These are phyloP conservation scores for Macaranga tanarius DNA, from an alignment of 441 rosid genomes.

Conservation along the genomic window DNA sequence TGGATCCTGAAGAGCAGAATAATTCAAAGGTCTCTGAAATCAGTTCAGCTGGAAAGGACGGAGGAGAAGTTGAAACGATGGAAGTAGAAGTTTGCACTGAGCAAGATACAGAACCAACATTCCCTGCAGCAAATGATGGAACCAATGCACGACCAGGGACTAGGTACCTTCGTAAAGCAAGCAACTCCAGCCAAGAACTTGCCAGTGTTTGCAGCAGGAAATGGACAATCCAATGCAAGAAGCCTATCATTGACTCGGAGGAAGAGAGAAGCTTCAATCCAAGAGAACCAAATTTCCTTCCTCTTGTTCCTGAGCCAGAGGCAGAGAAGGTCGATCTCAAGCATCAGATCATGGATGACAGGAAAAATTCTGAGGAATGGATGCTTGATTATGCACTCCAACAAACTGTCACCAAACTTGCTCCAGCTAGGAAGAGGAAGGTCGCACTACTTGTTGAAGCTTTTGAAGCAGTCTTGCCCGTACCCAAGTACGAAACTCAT, in stretches of 20 bases:
- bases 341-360: slow-evolving; percentile 58
- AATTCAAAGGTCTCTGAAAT: slow-evolving; percentile 13
- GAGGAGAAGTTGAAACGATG: slow-evolving; percentile 27
- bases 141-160: slow-evolving; percentile 9
- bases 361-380: slow-evolving; percentile 78
- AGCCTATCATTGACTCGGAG: slow-evolving; percentile 29
- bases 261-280: slow-evolving; percentile 61
- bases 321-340: slow-evolving; percentile 59
- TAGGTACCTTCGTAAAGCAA: slow-evolving; percentile 24
- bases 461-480: slow-evolving; percentile 66
- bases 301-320: slow-evolving; percentile 54
- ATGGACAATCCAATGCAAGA: slow-evolving; percentile 47
- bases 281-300: slow-evolving; percentile 75
- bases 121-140: slow-evolving; percentile 12
- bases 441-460: slow-evolving; percentile 86
- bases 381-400: slow-evolving; percentile 93
- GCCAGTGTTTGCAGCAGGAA: slow-evolving; percentile 25
- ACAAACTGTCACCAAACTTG: slow-evolving; percentile 67
- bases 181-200: slow-evolving; percentile 35
- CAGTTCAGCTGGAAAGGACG: slow-evolving; percentile 13
- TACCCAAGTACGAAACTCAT: slow-evolving; percentile 39
- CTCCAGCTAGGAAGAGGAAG: slow-evolving; percentile 70
- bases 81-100: slow-evolving; percentile 30
- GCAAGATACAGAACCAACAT: slow-evolving; percentile 25
- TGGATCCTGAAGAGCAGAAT: slow-evolving; percentile 28